Base-by-base conservation (phyloP, 257 asterid species). In the Salvia rosmarinus region DNA sequence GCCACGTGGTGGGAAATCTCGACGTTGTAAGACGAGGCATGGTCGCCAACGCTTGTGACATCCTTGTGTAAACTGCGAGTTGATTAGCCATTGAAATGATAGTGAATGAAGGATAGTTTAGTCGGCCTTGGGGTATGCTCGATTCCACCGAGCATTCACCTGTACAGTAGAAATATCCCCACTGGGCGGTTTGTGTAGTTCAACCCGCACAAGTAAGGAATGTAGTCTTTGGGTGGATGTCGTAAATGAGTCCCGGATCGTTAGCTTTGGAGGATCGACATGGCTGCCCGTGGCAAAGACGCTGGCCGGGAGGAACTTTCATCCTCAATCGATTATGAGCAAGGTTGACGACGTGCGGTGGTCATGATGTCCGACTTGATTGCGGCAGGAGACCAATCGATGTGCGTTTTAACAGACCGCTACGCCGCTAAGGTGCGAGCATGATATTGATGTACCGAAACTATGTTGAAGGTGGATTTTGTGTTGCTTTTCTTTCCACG, bases 311-410 rank as follows among this genome's bases (percentile, higher is more conserved):
- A 17, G 21, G 7, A 55, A 47, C 0, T 23, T 44, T 77, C 46
- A 55, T 81, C 85, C 69, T 68, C 64, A 1, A 81, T 73, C 0
- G 61, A 2, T 32, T 13, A 0, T 17, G 6, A 6, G 52, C 79
- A 0, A 76, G 77, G 25, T 81, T 77, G 52, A 73, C 30, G 0
- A 19, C 30, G 13, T 0, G 85, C 82, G 0, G 78, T 72, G 6
- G 85, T 80, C 82, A 81, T 80, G 59, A 80, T 77, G 3, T 82
- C 77, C 0, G 85, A 80, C 37, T 77, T 76, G 37, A 80, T 68
- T 13, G 79, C 81, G 2, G 84, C 84, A 0, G 81, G 84, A 0
- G 81, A 76, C 85, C 85, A 80, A 12, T 40, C 17, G 4, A 14
- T 80, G 85, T 5, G 58, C 55, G 44, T 72, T 74, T 69, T 80